These are phyloP conservation scores for Echinochloa phyllopogon DNA, from an alignment of 176 grass and related monocot genomes.

Conservation along the genomic window DNA sequence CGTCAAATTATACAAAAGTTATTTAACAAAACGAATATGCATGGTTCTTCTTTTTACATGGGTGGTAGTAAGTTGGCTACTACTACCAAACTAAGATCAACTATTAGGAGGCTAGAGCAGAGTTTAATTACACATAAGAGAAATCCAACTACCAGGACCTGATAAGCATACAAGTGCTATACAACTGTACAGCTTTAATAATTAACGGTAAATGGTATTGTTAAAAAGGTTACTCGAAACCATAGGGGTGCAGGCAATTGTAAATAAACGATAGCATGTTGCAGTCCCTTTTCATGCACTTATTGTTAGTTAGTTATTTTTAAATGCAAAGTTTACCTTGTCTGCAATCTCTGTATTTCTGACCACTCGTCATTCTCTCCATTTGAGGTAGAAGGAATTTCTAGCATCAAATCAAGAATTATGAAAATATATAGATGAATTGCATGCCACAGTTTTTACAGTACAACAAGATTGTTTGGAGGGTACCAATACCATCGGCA, in stretches of 20 bases:
- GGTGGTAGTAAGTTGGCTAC: background rate
- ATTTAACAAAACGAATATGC: background rate
- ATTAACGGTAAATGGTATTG: background rate
- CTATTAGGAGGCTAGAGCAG: conserved; percentile 11
- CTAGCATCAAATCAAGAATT: conserved; percentile 42
- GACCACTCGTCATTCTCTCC: conserved; percentile 75
- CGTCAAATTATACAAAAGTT: background rate
- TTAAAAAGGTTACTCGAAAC: too few relatives aligned
- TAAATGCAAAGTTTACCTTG: conserved; percentile 52
- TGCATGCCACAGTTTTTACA: background rate
- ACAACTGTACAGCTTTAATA: background rate
- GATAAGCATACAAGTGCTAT: background rate
- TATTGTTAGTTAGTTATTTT: background rate
- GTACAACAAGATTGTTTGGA: conserved; percentile 31
- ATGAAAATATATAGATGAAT: conserved; percentile 8
- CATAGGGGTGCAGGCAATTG: background rate
- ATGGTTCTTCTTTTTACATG: background rate
- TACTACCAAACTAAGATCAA: background rate
- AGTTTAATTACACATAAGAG: background rate
- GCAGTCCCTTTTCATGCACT: background rate
- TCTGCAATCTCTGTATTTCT: conserved; percentile 62
- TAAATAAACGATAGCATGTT: conserved; percentile 15
- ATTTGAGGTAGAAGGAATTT: conserved; percentile 40
- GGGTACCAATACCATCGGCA: conserved; percentile 13
- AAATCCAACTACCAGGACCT: conserved; percentile 1